These are phyloP conservation scores for Kodamaea kaohsiungensis DNA, from an alignment of 805 yeast species.

Conservation along the genomic window DNA sequence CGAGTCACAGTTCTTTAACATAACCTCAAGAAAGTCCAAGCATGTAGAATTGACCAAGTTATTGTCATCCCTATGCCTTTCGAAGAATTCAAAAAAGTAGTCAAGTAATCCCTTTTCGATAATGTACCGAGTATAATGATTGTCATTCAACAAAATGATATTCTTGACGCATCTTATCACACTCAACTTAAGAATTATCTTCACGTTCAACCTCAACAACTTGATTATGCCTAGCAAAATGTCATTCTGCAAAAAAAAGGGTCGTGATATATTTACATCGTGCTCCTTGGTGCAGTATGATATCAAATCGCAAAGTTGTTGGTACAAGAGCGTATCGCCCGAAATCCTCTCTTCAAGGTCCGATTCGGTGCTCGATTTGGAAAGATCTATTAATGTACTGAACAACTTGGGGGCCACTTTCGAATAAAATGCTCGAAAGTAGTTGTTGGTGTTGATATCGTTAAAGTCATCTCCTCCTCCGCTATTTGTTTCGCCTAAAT, in stretches of 20 bases:
- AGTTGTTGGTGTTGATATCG: conserved; percentile 42
- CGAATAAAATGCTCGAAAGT: conserved; percentile 61
- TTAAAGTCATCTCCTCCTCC: conserved; percentile 21
- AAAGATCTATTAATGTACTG: conserved; percentile 40
- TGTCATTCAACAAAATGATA: conserved; percentile 63
- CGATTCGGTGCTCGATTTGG: not conserved
- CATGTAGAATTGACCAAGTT: conserved; percentile 76
- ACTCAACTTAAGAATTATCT: conserved; percentile 60
- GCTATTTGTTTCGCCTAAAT: not conserved
- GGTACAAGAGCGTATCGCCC: conserved; percentile 46
- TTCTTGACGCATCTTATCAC: conserved; percentile 69
- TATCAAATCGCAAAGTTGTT: conserved; percentile 69
- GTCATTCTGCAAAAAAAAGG: conserved; percentile 62
- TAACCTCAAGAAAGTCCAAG: conserved; percentile 61
- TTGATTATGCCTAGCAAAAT: conserved; percentile 57
- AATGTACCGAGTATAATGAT: conserved; percentile 56
- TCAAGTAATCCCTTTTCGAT: conserved; percentile 54
- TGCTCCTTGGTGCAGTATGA: conserved; percentile 69
- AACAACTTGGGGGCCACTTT: conserved; percentile 62
- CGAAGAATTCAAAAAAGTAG: conserved; percentile 50
- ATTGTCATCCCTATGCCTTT: conserved; percentile 49
- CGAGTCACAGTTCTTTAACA: conserved; percentile 26
- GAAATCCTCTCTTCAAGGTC: conserved; percentile 6
- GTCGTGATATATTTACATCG: conserved; percentile 54
- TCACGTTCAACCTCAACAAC: conserved; percentile 44